These are phyloP conservation scores for Bipolaris cookei DNA, from an alignment of 2,329 filamentous ascomycete genomes.

Conservation along the genomic window DNA sequence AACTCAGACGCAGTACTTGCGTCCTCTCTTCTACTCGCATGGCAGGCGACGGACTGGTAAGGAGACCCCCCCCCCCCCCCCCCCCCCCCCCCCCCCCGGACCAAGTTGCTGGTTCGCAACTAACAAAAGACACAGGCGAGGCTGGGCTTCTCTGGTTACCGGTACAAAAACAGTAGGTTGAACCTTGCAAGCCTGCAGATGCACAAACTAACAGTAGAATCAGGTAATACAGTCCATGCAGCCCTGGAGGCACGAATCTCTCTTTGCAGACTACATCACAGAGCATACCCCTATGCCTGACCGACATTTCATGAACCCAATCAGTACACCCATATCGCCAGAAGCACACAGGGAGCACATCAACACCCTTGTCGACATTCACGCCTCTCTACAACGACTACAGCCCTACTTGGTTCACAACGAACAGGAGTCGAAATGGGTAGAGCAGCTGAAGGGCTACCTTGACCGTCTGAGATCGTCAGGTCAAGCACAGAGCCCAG, in stretches of 20 bases:
- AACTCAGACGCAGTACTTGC: conserved; percentile 92
- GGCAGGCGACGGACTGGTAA: conserved; percentile 96
- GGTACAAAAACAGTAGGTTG: conserved; percentile 81
- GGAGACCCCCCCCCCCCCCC: conserved; percentile 41
- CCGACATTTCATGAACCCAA: conserved; percentile 63
- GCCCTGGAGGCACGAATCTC: conserved; percentile 86
- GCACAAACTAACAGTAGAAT: conserved; percentile 17
- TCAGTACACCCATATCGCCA: conserved; percentile 68
- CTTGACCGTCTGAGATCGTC: conserved; percentile 54
- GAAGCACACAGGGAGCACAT: conserved; percentile 63
- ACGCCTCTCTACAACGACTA: conserved; percentile 53
- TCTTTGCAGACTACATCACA: conserved; percentile 81
- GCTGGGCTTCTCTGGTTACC: conserved; percentile 91
- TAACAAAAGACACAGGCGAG: conserved; percentile 65
- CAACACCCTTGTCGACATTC: conserved; percentile 49
- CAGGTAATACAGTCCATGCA: conserved; percentile 92
- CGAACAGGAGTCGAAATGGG: conserved; percentile 57
- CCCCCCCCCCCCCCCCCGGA: neutral
- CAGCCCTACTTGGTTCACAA: conserved; percentile 53
- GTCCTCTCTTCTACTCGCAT: conserved; percentile 88
- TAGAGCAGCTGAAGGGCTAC: conserved; percentile 56
- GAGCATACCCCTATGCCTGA: conserved; percentile 64
- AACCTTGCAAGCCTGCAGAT: neutral
- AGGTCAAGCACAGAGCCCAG: conserved; percentile 59
- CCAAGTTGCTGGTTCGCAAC: neutral